Conservation (phyloP, 805 yeast species). For the Cyberlindnera xishuangbannaensis region DNA sequence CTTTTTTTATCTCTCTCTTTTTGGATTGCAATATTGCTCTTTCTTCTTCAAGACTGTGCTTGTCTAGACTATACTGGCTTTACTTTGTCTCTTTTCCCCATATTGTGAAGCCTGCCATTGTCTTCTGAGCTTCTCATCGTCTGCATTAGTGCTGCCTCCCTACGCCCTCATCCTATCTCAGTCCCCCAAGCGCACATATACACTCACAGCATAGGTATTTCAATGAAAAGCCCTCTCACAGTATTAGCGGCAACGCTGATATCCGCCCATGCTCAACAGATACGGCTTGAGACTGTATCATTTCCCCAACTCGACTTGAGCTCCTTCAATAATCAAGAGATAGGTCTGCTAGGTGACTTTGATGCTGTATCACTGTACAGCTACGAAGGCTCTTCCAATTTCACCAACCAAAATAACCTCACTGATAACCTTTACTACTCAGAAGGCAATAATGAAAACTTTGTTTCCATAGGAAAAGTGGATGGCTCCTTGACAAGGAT, state of each 20-base stretch:
- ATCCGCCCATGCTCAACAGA: conserved; percentile 2
- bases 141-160: too few species aligned
- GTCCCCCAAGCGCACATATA: too few species aligned
- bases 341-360: conserved; percentile 31
- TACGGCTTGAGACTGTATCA: conserved; percentile 11
- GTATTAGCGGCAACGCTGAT: conserved; percentile 5
- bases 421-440: conserved; percentile 19
- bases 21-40: too few species aligned
- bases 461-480: conserved; percentile 17
- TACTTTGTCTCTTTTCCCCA: too few species aligned
- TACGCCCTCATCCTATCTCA: too few species aligned
- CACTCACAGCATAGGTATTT: too few species aligned
- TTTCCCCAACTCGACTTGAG: conserved; percentile 19
- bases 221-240: conserved; percentile 2
- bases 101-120: too few species aligned
- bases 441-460: conserved; percentile 12
- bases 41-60: too few species aligned
- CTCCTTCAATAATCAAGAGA: conserved; percentile 15
- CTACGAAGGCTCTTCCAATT: conserved; percentile 32
- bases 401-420: conserved; percentile 21
- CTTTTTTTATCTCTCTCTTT: too few species aligned
- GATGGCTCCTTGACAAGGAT: conserved; percentile 16
- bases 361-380: conserved; percentile 30
- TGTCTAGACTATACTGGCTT: too few species aligned
- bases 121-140: too few species aligned